Percentiles rank a stretch among this genome's conserved stretches.
Evolutionary conservation across 148 eudicot species (phyloP).

Genomic region (Polygonum aviculare): DNA sequence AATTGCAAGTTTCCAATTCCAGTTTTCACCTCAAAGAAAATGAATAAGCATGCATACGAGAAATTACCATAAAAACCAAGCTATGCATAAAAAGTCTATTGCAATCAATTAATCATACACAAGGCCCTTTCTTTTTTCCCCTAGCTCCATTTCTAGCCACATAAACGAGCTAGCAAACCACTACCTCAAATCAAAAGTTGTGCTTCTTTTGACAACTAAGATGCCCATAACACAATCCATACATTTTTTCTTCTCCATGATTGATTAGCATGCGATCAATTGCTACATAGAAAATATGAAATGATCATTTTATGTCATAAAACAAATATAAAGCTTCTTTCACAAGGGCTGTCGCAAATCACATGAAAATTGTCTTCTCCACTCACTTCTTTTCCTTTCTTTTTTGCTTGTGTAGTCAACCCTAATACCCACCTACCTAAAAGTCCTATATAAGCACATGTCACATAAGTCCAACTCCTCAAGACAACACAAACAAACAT

Average conservation of each 20-base stretch:
- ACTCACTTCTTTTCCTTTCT: not conserved
- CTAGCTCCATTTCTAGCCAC: not conserved
- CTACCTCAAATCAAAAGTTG: not conserved
- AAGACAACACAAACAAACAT: slow-evolving; percentile 6
- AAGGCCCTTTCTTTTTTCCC: not conserved
- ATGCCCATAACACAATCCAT: not conserved
- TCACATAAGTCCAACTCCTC: slow-evolving; percentile 11
- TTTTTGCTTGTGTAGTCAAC: slow-evolving; percentile 1
- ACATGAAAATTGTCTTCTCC: not conserved
- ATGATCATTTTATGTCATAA: not conserved
- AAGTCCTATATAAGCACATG: slow-evolving; percentile 15
- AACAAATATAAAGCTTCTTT: not conserved
- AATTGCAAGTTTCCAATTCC: too few species aligned
- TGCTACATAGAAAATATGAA: not conserved
- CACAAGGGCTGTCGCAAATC: not conserved
- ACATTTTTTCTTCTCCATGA: slow-evolving; percentile 2
- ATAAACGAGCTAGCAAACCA: not conserved
- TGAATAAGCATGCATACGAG: not conserved
- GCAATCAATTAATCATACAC: not conserved
- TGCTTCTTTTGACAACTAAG: not conserved
- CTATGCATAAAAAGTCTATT: not conserved
- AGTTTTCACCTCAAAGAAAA: too few species aligned
- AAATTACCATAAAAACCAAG: not conserved
- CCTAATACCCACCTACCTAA: not conserved
- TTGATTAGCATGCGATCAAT: not conserved